These are phyloP conservation scores for Ceratobasidium sp. DNA, from an alignment of 1,284 basidiomycete genomes.

Conservation along the genomic window DNA sequence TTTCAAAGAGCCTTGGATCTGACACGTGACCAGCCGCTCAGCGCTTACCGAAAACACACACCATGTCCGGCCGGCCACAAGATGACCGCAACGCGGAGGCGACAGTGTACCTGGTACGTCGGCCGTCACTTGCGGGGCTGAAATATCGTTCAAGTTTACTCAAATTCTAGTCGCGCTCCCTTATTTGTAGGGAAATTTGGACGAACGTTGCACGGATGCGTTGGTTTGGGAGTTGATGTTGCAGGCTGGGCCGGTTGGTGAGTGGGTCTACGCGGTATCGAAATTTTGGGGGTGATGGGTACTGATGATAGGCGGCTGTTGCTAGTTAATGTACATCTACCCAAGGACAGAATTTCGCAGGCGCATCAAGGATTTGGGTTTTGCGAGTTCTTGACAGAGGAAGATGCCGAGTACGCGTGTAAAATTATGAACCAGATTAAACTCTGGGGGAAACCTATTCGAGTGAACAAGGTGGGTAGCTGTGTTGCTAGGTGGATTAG, in stretches of 20 bases:
- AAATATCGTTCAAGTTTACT: conserved; percentile 26
- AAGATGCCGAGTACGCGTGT: conserved; percentile 98
- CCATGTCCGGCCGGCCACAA: conserved; percentile 69
- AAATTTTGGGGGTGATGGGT: neutral
- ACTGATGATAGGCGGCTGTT: conserved; percentile 39
- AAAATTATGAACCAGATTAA: conserved; percentile 99
- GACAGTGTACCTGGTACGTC: conserved; percentile 90
- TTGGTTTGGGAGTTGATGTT: conserved; percentile 99
- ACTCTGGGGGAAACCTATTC: conserved; percentile 97
- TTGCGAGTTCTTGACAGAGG: conserved; percentile 98
- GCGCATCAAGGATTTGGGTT: conserved; percentile 99
- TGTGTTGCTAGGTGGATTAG: conserved; percentile 14
- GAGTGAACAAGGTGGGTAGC: conserved; percentile 92
- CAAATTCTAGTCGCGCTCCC: conserved; percentile 29
- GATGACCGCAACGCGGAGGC: conserved; percentile 96
- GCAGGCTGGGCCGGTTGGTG: conserved; percentile 96
- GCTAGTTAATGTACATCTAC: conserved; percentile 94
- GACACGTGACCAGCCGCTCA: neutral
- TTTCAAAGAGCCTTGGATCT: too few species aligned
- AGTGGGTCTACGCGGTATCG: conserved; percentile 58
- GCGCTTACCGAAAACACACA: conserved; percentile 14
- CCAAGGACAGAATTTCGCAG: conserved; percentile 99
- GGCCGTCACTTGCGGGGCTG: neutral
- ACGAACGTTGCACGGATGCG: conserved; percentile 94
- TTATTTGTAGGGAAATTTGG: conserved; percentile 88